Conservation (phyloP, 2,329 filamentous ascomycete species). For the Helotiales sp. region DNA sequence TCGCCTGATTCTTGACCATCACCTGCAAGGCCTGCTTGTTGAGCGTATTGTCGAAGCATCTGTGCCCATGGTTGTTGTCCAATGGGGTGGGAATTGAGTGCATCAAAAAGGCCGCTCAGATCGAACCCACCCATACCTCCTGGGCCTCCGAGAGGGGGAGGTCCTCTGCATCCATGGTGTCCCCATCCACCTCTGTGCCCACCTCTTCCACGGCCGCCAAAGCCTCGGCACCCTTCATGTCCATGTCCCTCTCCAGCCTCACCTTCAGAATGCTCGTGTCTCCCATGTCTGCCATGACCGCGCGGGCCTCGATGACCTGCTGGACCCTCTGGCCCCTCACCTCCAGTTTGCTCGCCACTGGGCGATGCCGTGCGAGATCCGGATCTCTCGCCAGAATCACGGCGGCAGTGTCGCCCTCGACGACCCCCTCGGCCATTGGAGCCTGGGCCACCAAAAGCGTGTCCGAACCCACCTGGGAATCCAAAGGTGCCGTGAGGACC, state of each 20-base stretch:
- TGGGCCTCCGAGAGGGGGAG: slow-evolving; percentile 32
- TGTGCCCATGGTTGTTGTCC: slow-evolving; percentile 36
- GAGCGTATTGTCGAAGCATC: slow-evolving; percentile 36
- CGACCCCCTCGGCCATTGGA: slow-evolving; percentile 16
- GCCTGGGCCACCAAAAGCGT: slow-evolving; percentile 31
- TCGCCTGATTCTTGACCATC: slow-evolving; percentile 33
- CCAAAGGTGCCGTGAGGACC: slow-evolving; percentile 26
- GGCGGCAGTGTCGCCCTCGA: slow-evolving; percentile 26
- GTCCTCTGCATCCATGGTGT: slow-evolving; percentile 30
- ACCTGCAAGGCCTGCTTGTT: slow-evolving; percentile 32
- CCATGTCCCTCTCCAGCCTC: slow-evolving; percentile 19
- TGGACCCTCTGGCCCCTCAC: slow-evolving; percentile 7
- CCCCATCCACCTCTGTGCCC: slow-evolving; percentile 29
- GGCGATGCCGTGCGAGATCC: slow-evolving; percentile 26
- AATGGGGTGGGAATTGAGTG: slow-evolving; percentile 37
- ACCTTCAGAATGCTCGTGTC: slow-evolving; percentile 12
- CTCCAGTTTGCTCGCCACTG: slow-evolving; percentile 17
- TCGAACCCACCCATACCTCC: slow-evolving; percentile 37
- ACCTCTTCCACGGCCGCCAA: slow-evolving; percentile 15
- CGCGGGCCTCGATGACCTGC: slow-evolving; percentile 10
- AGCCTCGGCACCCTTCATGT: slow-evolving; percentile 13
- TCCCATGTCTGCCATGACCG: slow-evolving; percentile 9
- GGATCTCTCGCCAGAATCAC: slow-evolving; percentile 19
- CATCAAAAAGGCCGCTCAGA: slow-evolving; percentile 36
- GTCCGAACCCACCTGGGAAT: slow-evolving; percentile 30